These are phyloP conservation scores for Ophiocordyceps australis DNA, from an alignment of 2,329 filamentous ascomycete genomes.

Conservation along the genomic window DNA sequence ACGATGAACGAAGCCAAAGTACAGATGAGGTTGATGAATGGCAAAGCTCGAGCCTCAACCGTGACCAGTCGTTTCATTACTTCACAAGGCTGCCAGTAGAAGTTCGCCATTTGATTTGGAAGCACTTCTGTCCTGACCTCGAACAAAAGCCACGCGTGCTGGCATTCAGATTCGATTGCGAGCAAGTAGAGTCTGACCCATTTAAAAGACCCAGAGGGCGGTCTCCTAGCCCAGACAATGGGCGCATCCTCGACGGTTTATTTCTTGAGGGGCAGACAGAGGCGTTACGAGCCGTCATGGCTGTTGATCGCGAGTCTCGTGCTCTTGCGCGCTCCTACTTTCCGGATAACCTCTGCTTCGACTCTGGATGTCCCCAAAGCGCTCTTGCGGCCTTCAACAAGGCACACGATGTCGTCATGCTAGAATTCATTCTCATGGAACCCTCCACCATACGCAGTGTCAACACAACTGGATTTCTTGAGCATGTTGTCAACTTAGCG, in stretches of 20 bases:
- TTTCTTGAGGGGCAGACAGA: conserved; percentile 11
- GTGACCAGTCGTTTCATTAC: conserved; percentile 5
- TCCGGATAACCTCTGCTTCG: conserved; percentile 14
- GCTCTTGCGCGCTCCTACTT: conserved; percentile 10
- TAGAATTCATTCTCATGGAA: no score
- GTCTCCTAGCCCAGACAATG: no score
- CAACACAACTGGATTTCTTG: conserved; percentile 10
- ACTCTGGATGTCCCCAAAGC: conserved; percentile 5
- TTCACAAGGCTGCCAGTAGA: conserved; percentile 13
- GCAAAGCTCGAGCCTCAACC: neutral
- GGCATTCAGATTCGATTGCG: no score
- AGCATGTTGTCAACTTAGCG: conserved; percentile 11
- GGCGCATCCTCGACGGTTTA: conserved; percentile 7
- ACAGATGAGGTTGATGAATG: no score
- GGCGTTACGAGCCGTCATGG: conserved; percentile 11
- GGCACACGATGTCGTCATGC: conserved; percentile 11
- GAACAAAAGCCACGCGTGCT: conserved; percentile 6
- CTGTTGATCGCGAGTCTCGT: conserved; percentile 17
- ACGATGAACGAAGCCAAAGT: no score
- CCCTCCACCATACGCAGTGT: no score
- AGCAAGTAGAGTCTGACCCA: no score
- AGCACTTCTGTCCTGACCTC: conserved; percentile 12
- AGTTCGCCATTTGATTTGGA: conserved; percentile 14
- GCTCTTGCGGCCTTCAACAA: conserved; percentile 12
- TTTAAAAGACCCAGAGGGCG: no score